Evolutionary conservation across 2,329 filamentous ascomycete genomes (phyloP), one percentile per base, ranked within the genome.

Genomic region (Ceratocystis eucalypticola): DNA sequence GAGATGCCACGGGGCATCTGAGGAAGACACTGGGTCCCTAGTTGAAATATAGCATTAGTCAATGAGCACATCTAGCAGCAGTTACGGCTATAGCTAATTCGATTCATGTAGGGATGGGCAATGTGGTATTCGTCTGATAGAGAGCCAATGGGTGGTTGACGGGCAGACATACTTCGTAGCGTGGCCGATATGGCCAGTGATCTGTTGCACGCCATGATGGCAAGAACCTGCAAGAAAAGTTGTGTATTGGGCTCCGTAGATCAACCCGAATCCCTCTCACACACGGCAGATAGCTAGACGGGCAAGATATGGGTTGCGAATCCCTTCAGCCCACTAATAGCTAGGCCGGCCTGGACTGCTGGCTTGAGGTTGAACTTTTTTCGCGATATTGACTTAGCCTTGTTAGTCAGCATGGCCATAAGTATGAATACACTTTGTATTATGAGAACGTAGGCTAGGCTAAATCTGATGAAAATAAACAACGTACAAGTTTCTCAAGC

Each of bases 321-420:
- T 28, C n/a, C 61, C 61, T 63, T 20, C 61, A 50, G 57, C 45
- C 46, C 63, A 46, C 63, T 68, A 55, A 37, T 65, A 28, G 25
- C 48, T 53, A 15, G 48, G 22, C 48, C 20, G 17, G 44, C n/a
- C 5, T 46, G 61, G 55, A 28, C 55, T 59, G n/a, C 10, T 30
- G 55, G 30, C 41, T 33, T 66, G 64, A 64, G 61, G 64, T 68
- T 68, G 64, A 67, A 65, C 65, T 67, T 68, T 67, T 67, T 68
- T 67, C 66, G 61, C 67, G 67, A 68, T 65, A 20, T 46, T n/a
- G 44, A 65, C 8, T 15, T 15, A 28, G 50, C 22, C n/a, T 22
- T 30, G 20, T 67, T 67, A 67, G 65, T 66, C 61, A 66, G 65
- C 67, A 46, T 57, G 62, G 33, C 62, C 61, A 68, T 45, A 67